These are phyloP conservation scores for Irpex lacteus DNA, from an alignment of 1,284 basidiomycete species.

Conservation along the genomic window DNA sequence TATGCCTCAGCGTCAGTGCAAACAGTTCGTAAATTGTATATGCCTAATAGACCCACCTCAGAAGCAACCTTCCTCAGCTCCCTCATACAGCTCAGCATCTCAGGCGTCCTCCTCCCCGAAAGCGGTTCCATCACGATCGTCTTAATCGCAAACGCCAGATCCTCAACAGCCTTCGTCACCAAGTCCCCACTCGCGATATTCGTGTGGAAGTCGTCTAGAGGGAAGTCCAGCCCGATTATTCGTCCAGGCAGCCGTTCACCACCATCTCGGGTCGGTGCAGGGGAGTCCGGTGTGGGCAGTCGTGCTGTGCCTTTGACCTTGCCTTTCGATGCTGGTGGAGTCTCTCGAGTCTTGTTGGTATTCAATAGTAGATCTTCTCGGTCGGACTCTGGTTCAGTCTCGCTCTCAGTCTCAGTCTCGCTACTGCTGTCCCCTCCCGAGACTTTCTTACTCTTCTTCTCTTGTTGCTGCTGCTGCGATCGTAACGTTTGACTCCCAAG, in stretches of 20 bases:
- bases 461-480: constrained; percentile 8
- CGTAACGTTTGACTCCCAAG: neutral
- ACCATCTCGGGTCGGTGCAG: constrained; percentile 19
- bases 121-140: constrained; percentile 74
- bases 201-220: constrained; percentile 72
- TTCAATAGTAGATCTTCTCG: neutral
- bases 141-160: constrained; percentile 66
- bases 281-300: neutral
- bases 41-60: constrained; percentile 39
- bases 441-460: constrained; percentile 27
- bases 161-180: constrained; percentile 80
- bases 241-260: constrained; percentile 45
- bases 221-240: constrained; percentile 71
- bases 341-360: neutral
- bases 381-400: constrained; percentile 27
- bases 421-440: constrained; percentile 26
- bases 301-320: neutral
- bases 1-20: neutral
- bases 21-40: too few relatives aligned
- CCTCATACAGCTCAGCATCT: constrained; percentile 73
- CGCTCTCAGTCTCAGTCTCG: constrained; percentile 35
- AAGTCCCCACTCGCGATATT: constrained; percentile 72
- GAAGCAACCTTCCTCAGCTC: constrained; percentile 64
- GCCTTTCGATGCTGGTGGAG: neutral
- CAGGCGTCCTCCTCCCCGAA: constrained; percentile 56